Percentiles rank a stretch among this genome's conserved stretches.
Conservation (phyloP, 805 yeast genomes). For the Huiozyma sinensis region DNA sequence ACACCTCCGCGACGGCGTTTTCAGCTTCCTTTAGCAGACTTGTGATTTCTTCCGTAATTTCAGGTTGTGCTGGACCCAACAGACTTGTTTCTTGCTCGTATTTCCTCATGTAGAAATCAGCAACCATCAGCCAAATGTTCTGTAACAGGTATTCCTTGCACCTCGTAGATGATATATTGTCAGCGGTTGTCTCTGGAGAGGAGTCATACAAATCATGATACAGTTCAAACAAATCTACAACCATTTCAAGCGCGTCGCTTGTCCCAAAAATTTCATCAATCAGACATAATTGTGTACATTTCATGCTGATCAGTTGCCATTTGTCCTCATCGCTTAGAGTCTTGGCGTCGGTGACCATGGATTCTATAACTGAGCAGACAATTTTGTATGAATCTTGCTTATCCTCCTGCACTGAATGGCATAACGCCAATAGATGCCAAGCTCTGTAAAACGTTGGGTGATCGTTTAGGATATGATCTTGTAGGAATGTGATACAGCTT, state of each 20-base stretch:
- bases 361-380: slow-evolving; percentile 40
- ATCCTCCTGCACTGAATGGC: slow-evolving; percentile 53
- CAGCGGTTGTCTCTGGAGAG: neutral
- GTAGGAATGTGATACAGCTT: slow-evolving; percentile 37
- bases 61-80: neutral
- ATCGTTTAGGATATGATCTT: slow-evolving; percentile 36
- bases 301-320: slow-evolving; percentile 52
- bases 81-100: slow-evolving; percentile 20
- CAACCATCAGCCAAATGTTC: slow-evolving; percentile 65
- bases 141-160: slow-evolving; percentile 37
- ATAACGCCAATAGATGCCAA: slow-evolving; percentile 57
- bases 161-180: neutral
- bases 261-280: slow-evolving; percentile 51
- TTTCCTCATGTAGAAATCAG: slow-evolving; percentile 46
- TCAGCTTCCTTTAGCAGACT: slow-evolving; percentile 45
- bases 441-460: slow-evolving; percentile 48
- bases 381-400: slow-evolving; percentile 46
- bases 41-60: neutral
- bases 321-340: slow-evolving; percentile 18
- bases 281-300: slow-evolving; percentile 65
- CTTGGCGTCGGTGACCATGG: slow-evolving; percentile 23
- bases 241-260: slow-evolving; percentile 45
- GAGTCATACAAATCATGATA: slow-evolving; percentile 39
- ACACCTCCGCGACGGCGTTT: slow-evolving; percentile 66
- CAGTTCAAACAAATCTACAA: slow-evolving; percentile 57